Conservation (phyloP, 106 monocot species). For the Triglochin maritima region DNA sequence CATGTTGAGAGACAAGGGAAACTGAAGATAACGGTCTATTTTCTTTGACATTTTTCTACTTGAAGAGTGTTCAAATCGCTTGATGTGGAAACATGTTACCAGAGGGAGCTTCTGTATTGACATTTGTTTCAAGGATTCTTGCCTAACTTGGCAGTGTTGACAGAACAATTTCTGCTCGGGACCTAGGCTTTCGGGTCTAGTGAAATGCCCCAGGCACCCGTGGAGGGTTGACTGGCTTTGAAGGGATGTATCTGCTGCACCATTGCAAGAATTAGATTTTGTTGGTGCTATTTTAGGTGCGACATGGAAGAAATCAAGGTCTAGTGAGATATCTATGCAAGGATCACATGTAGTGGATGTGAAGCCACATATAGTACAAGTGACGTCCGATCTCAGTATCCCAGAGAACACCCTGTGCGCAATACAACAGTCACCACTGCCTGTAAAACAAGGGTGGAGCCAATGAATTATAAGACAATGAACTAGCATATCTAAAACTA, state of each 20-base stretch:
- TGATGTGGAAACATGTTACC: conserved; percentile 81
- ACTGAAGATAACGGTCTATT: conserved; percentile 74
- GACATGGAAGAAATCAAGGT: conserved; percentile 39
- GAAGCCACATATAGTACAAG: conserved; percentile 79
- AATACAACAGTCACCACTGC: conserved; percentile 82
- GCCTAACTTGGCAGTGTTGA: conserved; percentile 68
- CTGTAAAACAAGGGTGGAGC: conserved; percentile 10
- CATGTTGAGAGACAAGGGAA: conserved; percentile 85
- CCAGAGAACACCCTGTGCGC: conserved; percentile 88
- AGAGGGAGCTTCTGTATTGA: conserved; percentile 82
- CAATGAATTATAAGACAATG: background rate
- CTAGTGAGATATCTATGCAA: conserved; percentile 81
- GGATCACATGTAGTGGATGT: conserved; percentile 95
- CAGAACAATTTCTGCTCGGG: conserved; percentile 86
- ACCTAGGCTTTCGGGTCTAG: conserved; percentile 71
- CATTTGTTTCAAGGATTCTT: conserved; percentile 94
- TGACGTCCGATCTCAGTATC: conserved; percentile 89
- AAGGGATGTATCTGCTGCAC: conserved; percentile 15
- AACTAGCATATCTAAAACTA: background rate
- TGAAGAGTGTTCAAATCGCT: conserved; percentile 83
- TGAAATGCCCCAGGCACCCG: conserved; percentile 76
- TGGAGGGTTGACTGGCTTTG: conserved; percentile 45
- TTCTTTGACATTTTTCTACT: conserved; percentile 66
- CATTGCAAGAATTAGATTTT: conserved; percentile 27
- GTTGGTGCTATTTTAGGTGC: conserved; percentile 9